Base-by-base conservation (phyloP, 805 yeast genomes). In the Wickerhamiella vanderwaltii region DNA sequence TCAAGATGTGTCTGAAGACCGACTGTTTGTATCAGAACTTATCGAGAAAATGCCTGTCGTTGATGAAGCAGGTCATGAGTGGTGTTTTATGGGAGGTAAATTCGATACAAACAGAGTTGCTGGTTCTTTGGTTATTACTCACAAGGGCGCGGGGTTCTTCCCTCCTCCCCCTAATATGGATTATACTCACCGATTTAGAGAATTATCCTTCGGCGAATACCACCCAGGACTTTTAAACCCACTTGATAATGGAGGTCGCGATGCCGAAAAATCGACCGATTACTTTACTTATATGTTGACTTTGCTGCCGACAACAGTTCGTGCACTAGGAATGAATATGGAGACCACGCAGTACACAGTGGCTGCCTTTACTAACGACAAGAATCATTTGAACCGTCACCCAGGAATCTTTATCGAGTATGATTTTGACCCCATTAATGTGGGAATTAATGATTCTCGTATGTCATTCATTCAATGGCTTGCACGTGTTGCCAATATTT, bases 271-370 rank as follows among this genome's bases (percentile, higher is more conserved):
- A 15, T 4, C 29, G 18, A 15, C 13, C 3, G 75, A 50, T 15
- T 45, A 47, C n/a, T 83, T 66, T 60, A 72, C 72, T 40, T 91
- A 91, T 59, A 73, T 68, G 50, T 53, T 86, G 48, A 73, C 78
- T 13, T 83, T 91, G 3, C 93, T 91, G 5, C 95, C 97, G 12
- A 85, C 96, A 0, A 57, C 69, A 7, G 86, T 76, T 55, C 51
- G 46, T 37, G 51, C 62, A 2, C 60, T 85, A 35, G 95, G 95
- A 4, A 67, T 77, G 3, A 68, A 61, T 17, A 64, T 88, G 5
- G 80, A 80, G 44, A 87, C 97, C 1, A 78, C 80, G 57, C 97
- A 87, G 61, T 91, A 84, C 59, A 77, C 96, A 59, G 45, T 80
- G 17, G 71, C 81, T 4, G 75, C 71, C 46, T 67, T 37, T 25